A percentile compares a stretch with the other conserved stretches of the same genome.
phyloP scores from a whole-genome alignment of 176 grass and related monocot species.

The Oryza nivara region DNA sequence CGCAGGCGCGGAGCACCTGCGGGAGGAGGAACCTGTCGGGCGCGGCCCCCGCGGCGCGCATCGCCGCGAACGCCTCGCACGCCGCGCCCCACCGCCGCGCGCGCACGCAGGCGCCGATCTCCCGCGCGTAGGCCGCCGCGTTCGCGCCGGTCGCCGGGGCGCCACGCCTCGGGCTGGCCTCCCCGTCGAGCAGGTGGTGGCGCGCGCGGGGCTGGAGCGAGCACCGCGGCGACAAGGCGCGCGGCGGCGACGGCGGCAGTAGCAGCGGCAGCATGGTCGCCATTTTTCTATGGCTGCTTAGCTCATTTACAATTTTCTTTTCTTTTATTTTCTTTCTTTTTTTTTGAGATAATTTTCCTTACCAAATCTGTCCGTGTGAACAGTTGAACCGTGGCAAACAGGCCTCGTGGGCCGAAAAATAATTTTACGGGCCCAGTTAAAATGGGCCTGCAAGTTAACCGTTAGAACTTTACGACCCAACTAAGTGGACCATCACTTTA shows the following conservation, averaged over 20 bases:
- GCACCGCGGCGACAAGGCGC: slow-evolving; percentile 32
- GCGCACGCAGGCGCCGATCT: slow-evolving; percentile 53
- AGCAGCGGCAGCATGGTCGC: slow-evolving; percentile 38
- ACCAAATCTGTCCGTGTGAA: not conserved
- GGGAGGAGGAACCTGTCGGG: slow-evolving; percentile 74
- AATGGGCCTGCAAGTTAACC: not conserved
- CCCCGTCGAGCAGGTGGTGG: slow-evolving; percentile 30
- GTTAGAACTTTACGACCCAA: not conserved
- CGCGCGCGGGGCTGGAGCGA: slow-evolving; percentile 16
- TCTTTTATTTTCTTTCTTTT: not conserved
- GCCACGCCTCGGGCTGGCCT: slow-evolving; percentile 10
- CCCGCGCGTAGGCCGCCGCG: slow-evolving; percentile 43
- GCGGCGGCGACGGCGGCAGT: not conserved
- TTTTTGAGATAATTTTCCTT: not conserved
- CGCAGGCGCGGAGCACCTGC: slow-evolving; percentile 71
- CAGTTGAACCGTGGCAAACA: not conserved
- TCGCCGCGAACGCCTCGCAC: slow-evolving; percentile 48
- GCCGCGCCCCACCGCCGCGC: slow-evolving; percentile 54
- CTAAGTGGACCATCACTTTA: not conserved
- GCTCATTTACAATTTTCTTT: slow-evolving; percentile 6
- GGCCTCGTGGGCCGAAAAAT: not conserved
- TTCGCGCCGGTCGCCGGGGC: not conserved
- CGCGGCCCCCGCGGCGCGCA: slow-evolving; percentile 46
- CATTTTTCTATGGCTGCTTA: slow-evolving; percentile 55
- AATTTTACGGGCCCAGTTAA: not conserved